These are phyloP conservation scores for Stagonosporopsis chrysanthemi DNA, from an alignment of 2,329 filamentous ascomycete species.

Conservation along the genomic window DNA sequence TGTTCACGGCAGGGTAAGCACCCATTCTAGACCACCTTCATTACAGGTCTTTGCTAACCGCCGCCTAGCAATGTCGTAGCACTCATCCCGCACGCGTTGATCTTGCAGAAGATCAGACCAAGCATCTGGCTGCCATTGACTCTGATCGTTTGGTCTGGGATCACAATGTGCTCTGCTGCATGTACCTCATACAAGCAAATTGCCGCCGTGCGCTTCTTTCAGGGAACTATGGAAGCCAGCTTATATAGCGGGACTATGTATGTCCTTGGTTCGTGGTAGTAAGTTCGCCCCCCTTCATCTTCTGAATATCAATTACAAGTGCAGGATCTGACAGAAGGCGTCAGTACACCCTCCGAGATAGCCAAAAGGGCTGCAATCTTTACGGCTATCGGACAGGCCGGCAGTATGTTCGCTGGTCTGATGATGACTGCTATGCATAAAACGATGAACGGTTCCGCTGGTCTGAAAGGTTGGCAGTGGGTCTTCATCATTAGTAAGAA, in stretches of 20 bases:
- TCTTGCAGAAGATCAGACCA: constrained; percentile 34
- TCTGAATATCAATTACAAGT: background rate
- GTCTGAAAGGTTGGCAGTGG: constrained; percentile 36
- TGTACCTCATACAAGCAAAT: constrained; percentile 28
- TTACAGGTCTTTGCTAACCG: background rate
- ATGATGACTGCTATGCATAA: constrained; percentile 40
- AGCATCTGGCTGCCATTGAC: constrained; percentile 36
- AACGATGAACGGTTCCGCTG: constrained; percentile 28
- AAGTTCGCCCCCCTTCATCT: constrained; percentile 13
- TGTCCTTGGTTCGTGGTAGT: constrained; percentile 38
- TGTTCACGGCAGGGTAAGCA: constrained; percentile 33
- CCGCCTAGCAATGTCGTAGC: constrained; percentile 27
- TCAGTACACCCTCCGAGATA: constrained; percentile 33
- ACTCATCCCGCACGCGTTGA: constrained; percentile 32
- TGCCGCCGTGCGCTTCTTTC: constrained; percentile 30
- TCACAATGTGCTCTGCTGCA: constrained; percentile 38
- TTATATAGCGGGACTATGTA: constrained; percentile 35
- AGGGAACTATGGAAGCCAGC: constrained; percentile 32
- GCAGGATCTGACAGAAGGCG: background rate
- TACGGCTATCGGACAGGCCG: constrained; percentile 31
- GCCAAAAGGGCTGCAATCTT: constrained; percentile 38
- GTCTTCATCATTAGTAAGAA: constrained; percentile 32
- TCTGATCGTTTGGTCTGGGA: constrained; percentile 31
- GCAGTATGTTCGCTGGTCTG: constrained; percentile 38
- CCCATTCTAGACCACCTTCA: too few species aligned